Evolutionary conservation across 805 yeast genomes (phyloP), one percentile per base, ranked within the genome.

Genomic region (Starmerella vaccinii): DNA sequence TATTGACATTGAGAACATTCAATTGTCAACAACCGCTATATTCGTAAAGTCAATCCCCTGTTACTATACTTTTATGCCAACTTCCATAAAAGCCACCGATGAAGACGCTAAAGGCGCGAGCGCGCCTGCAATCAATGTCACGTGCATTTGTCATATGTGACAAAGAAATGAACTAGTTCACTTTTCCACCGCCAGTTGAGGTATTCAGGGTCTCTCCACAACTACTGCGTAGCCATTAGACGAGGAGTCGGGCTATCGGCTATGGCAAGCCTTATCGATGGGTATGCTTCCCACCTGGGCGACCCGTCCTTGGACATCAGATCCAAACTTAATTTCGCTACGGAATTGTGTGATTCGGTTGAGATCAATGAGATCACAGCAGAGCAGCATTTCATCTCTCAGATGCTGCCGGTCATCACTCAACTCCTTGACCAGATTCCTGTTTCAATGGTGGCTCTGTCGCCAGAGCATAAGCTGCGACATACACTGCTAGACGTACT

Each of bases 301-400:
- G 61, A 60, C 52, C 47, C 61, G 24, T 38, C 49, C 21, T 49
- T 70, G 45, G 89, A 82, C 62, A 73, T 73, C 56, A 76, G 76
- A 54, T 69, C 76, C 10, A 80, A 80, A 57, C 82, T 84, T 55
- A 71, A 88, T 0, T 76, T 80, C 7, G 76, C 87, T 38, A 79
- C 88, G 4, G 97, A 90, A 65, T 71, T 90, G 41, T 76, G 92
- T 53, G 97, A 90, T 65, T 77, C 87, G 65, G 75, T 88, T 38
- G 97, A 90, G 63, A 76, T 87, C 2, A 83, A 84, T 66, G 82
- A 82, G 55, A 83, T 86, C 9, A 77, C 87, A 4, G 78, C 79
- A 21, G 97, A 88, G 65, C 88, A 82, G 53, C 75, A 77, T 60
- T 87, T 88, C 61, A 70, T 89, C 41, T 72, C 78, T 51, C 76